Percentiles rank a stretch among this genome's conserved stretches.
Evolutionary conservation across 768 basidiomycete genomes (phyloP).

Genomic region (Omphalotus guepiniiformis): DNA sequence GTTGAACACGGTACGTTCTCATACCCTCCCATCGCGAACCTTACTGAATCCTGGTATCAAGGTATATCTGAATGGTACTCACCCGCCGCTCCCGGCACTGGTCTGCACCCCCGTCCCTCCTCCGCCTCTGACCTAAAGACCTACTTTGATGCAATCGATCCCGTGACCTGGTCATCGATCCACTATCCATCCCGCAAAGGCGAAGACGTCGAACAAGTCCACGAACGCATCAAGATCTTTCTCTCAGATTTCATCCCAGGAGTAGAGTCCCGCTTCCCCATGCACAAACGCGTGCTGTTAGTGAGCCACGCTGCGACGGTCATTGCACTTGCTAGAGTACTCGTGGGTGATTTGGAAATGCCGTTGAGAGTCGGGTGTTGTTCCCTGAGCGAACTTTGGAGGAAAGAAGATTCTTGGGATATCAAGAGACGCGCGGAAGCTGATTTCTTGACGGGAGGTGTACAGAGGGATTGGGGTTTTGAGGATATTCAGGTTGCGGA

Average conservation of each 20-base stretch:
- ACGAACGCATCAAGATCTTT: conserved; percentile 53
- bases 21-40: neutral
- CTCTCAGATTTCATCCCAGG: conserved; percentile 47
- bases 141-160: conserved; percentile 60
- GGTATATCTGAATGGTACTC: conserved; percentile 81
- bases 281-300: conserved; percentile 53
- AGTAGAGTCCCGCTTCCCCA: conserved; percentile 40
- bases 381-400: conserved; percentile 55
- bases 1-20: conserved; percentile 66
- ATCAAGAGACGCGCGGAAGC: conserved; percentile 48
- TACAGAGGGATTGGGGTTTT: conserved; percentile 76
- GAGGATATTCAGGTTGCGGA: conserved; percentile 60
- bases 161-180: conserved; percentile 52
- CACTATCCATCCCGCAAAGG: conserved; percentile 72
- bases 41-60: conserved; percentile 18
- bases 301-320: conserved; percentile 74
- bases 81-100: conserved; percentile 58
- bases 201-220: conserved; percentile 60
- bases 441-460: conserved; percentile 52
- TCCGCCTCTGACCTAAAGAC: conserved; percentile 46
- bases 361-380: conserved; percentile 72
- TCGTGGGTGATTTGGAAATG: conserved; percentile 49
- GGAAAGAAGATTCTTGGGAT: conserved; percentile 40
- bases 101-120: conserved; percentile 73
- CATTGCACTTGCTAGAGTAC: conserved; percentile 58